Conservation (phyloP, 192 early-diverging fungal species). For the Spinellus fusiger region DNA sequence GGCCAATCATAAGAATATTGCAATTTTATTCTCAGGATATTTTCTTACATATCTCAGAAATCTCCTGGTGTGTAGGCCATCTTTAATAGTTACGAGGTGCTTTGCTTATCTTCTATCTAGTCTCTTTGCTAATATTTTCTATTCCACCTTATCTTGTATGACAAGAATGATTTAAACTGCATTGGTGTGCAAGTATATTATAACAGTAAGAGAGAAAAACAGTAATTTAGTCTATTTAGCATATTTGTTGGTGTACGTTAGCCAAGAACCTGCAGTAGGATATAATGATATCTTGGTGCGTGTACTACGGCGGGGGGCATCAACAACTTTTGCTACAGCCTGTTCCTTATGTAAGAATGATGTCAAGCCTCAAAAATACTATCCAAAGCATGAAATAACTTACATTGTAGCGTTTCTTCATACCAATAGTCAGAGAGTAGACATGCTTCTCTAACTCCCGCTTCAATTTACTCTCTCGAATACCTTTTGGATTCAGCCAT, state of each 20-base stretch:
- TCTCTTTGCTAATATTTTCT: too few relatives aligned
- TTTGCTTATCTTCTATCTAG: too few relatives aligned
- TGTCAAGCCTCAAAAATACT: conserved; percentile 17
- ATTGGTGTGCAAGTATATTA: not conserved
- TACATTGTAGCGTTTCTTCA: conserved; percentile 51
- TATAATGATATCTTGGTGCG: conserved; percentile 32
- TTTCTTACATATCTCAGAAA: too few relatives aligned
- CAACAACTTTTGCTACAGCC: conserved; percentile 21
- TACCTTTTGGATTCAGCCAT: conserved; percentile 78
- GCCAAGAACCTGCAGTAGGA: conserved; percentile 22
- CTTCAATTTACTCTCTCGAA: conserved; percentile 60
- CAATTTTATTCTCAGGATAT: too few relatives aligned
- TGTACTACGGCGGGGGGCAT: conserved; percentile 40
- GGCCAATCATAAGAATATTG: too few relatives aligned
- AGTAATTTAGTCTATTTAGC: conserved; percentile 9
- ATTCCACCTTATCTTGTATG: too few relatives aligned
- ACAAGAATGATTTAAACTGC: too few relatives aligned
- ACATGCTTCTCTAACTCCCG: conserved; percentile 50
- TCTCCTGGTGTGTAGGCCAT: too few relatives aligned
- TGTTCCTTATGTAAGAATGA: conserved; percentile 32
- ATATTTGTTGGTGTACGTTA: conserved; percentile 23
- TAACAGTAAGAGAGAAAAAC: not conserved
- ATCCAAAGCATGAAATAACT: not conserved
- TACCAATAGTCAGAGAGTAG: conserved; percentile 37
- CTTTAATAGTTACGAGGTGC: too few relatives aligned